Evolutionary conservation across 768 basidiomycete genomes (phyloP), one percentile per base, ranked within the genome.

Genomic region (Cubamyces sp.): DNA sequence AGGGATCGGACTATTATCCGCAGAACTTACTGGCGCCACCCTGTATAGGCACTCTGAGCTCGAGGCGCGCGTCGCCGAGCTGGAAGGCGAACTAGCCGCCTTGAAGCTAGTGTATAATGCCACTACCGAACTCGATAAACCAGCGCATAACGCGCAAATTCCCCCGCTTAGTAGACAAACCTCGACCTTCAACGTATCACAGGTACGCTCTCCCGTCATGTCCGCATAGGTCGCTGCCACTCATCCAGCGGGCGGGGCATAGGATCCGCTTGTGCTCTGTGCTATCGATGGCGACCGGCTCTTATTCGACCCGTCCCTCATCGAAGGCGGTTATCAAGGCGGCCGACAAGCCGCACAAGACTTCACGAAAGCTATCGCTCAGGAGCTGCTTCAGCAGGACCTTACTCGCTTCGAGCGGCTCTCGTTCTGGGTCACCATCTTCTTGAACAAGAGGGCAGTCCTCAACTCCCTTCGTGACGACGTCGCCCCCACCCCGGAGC

Each of bases 351-450:
- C 81, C 46, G 85, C 87, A 28, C 85, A 88, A 67, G 79, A 81
- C 54, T 76, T 91, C 59, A 91, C 88, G 19, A 84, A 87, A 72
- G 78, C 77, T 6, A 87, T 92, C 54, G 88, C 87, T 45, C 85
- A 85, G 63, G 83, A 88, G 74, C 78, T 92, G 55, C 78, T 85
- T 54, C 78, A 77, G 66, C 85, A 90, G 70, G 84, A 83, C 54
- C 75, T 86, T 52, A 84, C 84, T 56, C 78, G 83, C 57, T 82
- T 84, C 60, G 86, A 84, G 30, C 81, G 86, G 9, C 78, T 90
- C 42, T 88, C 89, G 26, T 90, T 91, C 72, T 91, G 88, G 88
- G 83, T 90, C 52, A 84, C 84, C 46, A 72, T 92, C 64, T 91
- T 85, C 76, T 82, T 84, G 74, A 90, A 88, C 78, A 87, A 82